Evolutionary conservation across 768 basidiomycete genomes (phyloP), one percentile per base, ranked within the genome.

Genomic region (Tremella mesenterica): DNA sequence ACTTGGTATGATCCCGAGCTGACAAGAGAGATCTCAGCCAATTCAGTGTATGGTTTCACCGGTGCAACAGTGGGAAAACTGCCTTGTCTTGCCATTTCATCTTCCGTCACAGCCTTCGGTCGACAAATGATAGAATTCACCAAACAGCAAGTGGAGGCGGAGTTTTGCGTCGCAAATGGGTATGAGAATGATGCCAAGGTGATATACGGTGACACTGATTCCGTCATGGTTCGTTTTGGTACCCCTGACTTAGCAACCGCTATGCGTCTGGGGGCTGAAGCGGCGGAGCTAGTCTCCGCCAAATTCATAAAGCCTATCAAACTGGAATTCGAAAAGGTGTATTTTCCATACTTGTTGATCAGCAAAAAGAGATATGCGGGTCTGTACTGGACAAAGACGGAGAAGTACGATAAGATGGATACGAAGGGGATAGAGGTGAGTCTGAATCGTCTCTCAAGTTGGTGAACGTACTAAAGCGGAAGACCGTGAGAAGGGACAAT

Each of bases 361-460:
- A 97, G 78, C 79, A 99, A 99, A 76, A 99, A 99, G 75, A 84
- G 95, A 41, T 99, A 99, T 73, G 95, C 95, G 1, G 95, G 95
- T 5, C 75, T 97, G 53, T 97, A 99, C 70, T 99, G 95, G 95
- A 97, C 95, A 1, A 84, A 82, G 59, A 77, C 85, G 12, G 92
- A 96, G 36, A 95, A 90, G 69, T 93, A 87, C 63, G 95, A 99
- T 74, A 97, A 97, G 76, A 97, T 97, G 95, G 95, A 99, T 63
- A 86, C 93, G 1, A 99, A 99, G 76, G 95, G 95, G 67, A 97
- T 99, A 53, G 95, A 99, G 81, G 92, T 90, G 50, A 50, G 55
- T 31, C 26, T 9, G 8, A 9, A 16, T 34, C n/a, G 13, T 6
- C 3, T n/a, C 12, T 41, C n/a, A 23, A 5, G 4, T 4, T n/a